Conservation (phyloP, 345 rosid species). For the Ceriops tagal region DNA sequence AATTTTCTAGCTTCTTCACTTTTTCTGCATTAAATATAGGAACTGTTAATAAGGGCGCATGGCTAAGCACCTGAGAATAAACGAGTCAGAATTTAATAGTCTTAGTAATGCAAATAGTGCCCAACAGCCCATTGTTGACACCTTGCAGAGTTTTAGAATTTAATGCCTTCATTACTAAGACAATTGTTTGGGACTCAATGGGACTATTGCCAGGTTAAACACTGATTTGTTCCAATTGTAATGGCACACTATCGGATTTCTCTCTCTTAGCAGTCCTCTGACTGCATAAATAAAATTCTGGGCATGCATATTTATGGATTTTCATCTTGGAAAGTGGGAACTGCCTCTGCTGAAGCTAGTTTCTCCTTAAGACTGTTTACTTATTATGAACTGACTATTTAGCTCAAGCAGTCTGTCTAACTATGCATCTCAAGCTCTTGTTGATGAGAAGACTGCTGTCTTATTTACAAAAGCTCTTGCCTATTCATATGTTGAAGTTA, state of each 20-base stretch:
- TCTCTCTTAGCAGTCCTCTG: neutral
- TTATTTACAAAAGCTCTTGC: neutral
- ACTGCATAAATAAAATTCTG: neutral
- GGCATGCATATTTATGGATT: neutral
- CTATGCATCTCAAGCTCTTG: neutral
- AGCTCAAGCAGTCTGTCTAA: neutral
- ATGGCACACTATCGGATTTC: neutral
- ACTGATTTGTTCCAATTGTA: no score
- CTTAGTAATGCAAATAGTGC: neutral
- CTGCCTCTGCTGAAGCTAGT: neutral
- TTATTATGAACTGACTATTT: neutral
- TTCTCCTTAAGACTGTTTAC: conserved; percentile 1
- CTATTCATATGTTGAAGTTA: neutral
- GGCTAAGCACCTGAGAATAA: no score
- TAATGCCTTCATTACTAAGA: neutral
- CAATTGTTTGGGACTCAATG: no score
- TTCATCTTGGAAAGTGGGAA: neutral
- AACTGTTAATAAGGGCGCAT: neutral
- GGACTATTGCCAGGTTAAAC: no score
- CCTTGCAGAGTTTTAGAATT: conserved; percentile 1
- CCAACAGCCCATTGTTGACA: neutral
- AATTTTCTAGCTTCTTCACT: neutral
- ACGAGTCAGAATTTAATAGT: no score
- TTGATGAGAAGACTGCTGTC: neutral
- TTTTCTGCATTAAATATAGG: neutral